Evolutionary conservation across 2,329 filamentous ascomycete species (phyloP).

Genomic region (Epichloe scottii): DNA sequence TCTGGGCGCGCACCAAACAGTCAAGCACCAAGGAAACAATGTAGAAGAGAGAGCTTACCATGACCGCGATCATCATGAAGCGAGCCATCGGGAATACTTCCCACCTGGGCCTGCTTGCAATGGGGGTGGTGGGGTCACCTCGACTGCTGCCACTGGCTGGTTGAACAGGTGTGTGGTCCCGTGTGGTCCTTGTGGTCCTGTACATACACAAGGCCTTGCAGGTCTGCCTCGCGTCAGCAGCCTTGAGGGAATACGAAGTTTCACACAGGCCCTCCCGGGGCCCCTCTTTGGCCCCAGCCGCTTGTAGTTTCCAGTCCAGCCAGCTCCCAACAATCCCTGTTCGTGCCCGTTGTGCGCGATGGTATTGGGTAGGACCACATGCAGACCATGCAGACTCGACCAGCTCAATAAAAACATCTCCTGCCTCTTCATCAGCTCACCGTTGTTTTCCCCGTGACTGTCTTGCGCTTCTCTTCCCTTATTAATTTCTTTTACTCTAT

Average conservation of each 20-base stretch:
- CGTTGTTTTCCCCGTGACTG: not conserved
- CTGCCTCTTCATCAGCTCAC: not conserved
- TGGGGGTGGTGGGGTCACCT: not conserved
- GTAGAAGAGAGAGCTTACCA: too few relatives aligned
- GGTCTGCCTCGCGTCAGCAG: conserved; percentile 1
- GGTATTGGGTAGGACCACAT: not conserved
- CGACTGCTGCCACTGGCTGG: not conserved
- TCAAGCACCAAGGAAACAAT: too few relatives aligned
- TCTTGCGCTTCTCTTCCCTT: not conserved
- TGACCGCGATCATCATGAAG: too few relatives aligned
- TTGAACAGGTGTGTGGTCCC: too few relatives aligned
- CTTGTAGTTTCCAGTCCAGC: too few relatives aligned
- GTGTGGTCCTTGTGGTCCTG: not conserved
- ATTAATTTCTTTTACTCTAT: conserved; percentile 1
- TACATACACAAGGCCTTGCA: not conserved
- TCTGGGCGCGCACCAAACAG: too few relatives aligned
- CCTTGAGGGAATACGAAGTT: conserved; percentile 3
- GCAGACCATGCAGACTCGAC: not conserved
- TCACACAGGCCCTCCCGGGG: conserved; percentile 1
- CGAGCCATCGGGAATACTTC: too few relatives aligned
- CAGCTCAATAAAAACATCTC: conserved; percentile 1
- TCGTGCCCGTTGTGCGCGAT: not conserved
- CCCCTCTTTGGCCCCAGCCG: not conserved
- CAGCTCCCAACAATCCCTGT: not conserved
- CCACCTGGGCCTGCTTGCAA: too few relatives aligned